Conservation (phyloP, 2,329 filamentous ascomycete genomes). For the Apiospora kogelbergensis region DNA sequence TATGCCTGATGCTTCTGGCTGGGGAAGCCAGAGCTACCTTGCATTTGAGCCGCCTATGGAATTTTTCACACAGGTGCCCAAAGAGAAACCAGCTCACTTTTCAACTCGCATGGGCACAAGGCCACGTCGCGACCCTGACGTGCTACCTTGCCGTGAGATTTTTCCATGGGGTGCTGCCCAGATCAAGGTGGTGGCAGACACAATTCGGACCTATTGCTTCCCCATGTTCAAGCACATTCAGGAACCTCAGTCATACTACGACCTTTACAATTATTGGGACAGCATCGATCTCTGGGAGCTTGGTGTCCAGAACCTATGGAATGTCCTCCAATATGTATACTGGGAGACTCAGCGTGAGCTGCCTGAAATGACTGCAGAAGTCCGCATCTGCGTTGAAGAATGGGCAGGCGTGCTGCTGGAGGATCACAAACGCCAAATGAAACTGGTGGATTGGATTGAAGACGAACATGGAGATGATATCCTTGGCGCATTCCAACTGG, state of each 20-base stretch:
- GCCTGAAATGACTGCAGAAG: slow-evolving; percentile 27
- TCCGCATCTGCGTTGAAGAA: slow-evolving; percentile 17
- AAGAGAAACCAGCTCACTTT: slow-evolving; percentile 15
- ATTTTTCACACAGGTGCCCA: slow-evolving; percentile 18
- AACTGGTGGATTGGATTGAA: slow-evolving; percentile 19
- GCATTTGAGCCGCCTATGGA: slow-evolving; percentile 16
- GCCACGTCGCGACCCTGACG: neutral
- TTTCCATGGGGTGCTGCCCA: slow-evolving; percentile 11
- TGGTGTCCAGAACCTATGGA: slow-evolving; percentile 50
- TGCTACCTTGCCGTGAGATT: neutral
- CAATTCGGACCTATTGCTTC: slow-evolving; percentile 5
- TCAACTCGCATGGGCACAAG: slow-evolving; percentile 16
- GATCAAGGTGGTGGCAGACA: slow-evolving; percentile 7
- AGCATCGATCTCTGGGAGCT: slow-evolving; percentile 45
- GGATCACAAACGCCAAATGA: slow-evolving; percentile 11
- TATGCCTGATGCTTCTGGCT: neutral
- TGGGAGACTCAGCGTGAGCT: slow-evolving; percentile 40
- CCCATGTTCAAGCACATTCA: slow-evolving; percentile 11
- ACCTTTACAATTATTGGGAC: slow-evolving; percentile 39
- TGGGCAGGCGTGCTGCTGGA: slow-evolving; percentile 18
- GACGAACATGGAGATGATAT: slow-evolving; percentile 15
- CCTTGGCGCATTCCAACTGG: slow-evolving; percentile 17
- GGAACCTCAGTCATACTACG: neutral
- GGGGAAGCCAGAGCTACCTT: slow-evolving; percentile 4
- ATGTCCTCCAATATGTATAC: slow-evolving; percentile 40